Evolutionary conservation across 2,329 filamentous ascomycete species (phyloP).

Genomic region (Cladosporium colombiae): DNA sequence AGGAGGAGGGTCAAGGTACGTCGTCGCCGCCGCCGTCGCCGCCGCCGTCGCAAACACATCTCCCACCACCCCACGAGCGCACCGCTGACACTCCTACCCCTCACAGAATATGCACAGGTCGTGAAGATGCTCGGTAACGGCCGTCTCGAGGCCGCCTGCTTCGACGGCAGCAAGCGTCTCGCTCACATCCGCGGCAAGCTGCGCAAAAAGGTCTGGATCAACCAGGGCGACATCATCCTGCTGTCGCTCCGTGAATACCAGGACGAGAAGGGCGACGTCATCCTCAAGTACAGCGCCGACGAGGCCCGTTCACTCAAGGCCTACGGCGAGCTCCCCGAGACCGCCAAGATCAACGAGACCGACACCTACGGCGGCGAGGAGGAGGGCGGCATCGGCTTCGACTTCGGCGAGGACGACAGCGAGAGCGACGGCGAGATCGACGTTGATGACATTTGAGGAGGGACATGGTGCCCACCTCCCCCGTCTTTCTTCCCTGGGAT

Average conservation of each 20-base stretch:
- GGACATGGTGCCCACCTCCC: background rate
- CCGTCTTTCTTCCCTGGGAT: background rate
- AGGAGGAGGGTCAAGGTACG: conserved; percentile 89
- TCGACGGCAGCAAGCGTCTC: conserved; percentile 86
- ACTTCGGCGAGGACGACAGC: conserved; percentile 89
- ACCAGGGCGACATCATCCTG: conserved; percentile 93
- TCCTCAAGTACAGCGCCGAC: conserved; percentile 92
- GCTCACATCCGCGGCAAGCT: conserved; percentile 93
- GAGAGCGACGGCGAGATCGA: conserved; percentile 76
- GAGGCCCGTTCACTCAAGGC: conserved; percentile 94
- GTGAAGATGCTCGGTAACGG: conserved; percentile 97
- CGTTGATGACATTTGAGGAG: conserved; percentile 82
- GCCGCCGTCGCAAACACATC: conserved; percentile 12
- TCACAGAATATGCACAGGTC: conserved; percentile 75
- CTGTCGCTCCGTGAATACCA: conserved; percentile 89
- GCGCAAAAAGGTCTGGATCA: conserved; percentile 99
- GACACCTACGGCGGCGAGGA: conserved; percentile 90
- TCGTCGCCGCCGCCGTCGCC: conserved; percentile 21
- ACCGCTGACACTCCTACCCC: conserved; percentile 22
- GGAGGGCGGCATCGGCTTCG: conserved; percentile 94
- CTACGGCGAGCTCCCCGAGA: conserved; percentile 95
- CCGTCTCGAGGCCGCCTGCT: conserved; percentile 88
- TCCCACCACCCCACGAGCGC: conserved; percentile 2
- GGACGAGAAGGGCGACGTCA: conserved; percentile 89
- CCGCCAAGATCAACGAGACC: conserved; percentile 99